Percentiles rank a stretch among this genome's conserved stretches.
These are phyloP conservation scores for Gilbertella persicaria DNA, from an alignment of 371 early-diverging fungal species.

Conservation along the genomic window DNA sequence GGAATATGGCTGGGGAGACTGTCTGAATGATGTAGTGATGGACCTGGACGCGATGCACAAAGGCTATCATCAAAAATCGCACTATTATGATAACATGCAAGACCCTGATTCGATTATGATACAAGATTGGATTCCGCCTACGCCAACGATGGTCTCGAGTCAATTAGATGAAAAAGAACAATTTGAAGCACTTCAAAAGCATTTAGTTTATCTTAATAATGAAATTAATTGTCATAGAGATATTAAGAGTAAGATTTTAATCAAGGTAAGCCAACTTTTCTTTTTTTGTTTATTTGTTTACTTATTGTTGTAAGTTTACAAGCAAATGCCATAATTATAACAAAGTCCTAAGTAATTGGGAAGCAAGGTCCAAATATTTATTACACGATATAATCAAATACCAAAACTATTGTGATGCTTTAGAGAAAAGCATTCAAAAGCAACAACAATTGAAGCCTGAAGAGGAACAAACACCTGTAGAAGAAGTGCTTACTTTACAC, in stretches of 20 bases:
- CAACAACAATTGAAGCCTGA: not conserved
- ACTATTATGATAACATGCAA: conserved; percentile 2
- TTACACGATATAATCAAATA: conserved; percentile 85
- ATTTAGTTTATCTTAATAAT: conserved; percentile 31
- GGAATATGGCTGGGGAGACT: conserved; percentile 91
- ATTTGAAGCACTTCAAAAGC: conserved; percentile 30
- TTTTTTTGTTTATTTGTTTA: not conserved
- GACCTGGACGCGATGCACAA: conserved; percentile 26
- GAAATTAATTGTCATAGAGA: conserved; percentile 51
- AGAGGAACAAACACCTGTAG: not conserved
- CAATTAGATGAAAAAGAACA: conserved; percentile 40
- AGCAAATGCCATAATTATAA: conserved; percentile 52
- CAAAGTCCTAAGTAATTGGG: conserved; percentile 84
- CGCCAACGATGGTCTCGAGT: conserved; percentile 40
- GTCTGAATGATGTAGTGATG: conserved; percentile 46
- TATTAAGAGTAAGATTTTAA: conserved; percentile 38
- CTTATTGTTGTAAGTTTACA: conserved; percentile 44
- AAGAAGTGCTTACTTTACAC: not conserved
- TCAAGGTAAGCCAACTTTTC: conserved; percentile 26
- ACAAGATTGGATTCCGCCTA: conserved; percentile 49
- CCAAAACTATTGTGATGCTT: conserved; percentile 75
- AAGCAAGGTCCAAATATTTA: conserved; percentile 76
- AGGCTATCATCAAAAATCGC: conserved; percentile 6
- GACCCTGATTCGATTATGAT: conserved; percentile 36
- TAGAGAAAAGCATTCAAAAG: conserved; percentile 53